Percentiles rank a stretch among this genome's conserved stretches.
These are phyloP conservation scores for Paecilomyces fulvus DNA, from an alignment of 2,329 filamentous ascomycete species.

Conservation along the genomic window DNA sequence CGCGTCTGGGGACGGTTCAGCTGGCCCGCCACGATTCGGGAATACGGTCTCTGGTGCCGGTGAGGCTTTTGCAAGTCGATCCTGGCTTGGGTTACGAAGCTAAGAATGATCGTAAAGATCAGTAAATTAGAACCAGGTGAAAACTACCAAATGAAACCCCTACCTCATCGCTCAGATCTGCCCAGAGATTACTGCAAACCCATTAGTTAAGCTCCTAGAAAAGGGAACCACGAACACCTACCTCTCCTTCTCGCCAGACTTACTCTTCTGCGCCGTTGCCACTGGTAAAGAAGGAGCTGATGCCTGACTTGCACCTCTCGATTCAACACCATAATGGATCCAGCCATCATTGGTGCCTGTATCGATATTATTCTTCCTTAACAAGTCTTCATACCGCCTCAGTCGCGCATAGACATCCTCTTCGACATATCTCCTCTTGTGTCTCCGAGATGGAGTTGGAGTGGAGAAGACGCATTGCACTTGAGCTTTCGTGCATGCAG, in stretches of 20 bases:
- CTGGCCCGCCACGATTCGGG: not conserved
- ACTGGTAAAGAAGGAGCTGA: not conserved
- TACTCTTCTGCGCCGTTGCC: not conserved
- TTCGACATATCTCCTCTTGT: not conserved
- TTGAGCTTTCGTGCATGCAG: not conserved
- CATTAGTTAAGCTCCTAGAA: not conserved
- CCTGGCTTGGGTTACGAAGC: conserved; percentile 2
- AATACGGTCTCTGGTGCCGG: not conserved
- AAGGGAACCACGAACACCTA: not conserved
- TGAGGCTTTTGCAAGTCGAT: not conserved
- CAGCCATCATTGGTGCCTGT: conserved; percentile 12
- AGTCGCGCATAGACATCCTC: conserved; percentile 1
- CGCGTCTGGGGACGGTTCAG: not conserved
- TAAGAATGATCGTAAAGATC: not conserved
- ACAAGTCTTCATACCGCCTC: conserved; percentile 3
- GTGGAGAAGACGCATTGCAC: not conserved
- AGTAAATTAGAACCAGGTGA: not conserved
- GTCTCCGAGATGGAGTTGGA: conserved; percentile 28
- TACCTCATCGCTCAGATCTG: conserved; percentile 2
- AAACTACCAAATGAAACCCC: not conserved
- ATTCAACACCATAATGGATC: conserved; percentile 1
- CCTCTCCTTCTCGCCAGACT: not conserved
- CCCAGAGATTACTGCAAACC: conserved; percentile 1
- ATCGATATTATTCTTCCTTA: conserved; percentile 17
- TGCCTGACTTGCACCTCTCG: not conserved